Percentiles rank a stretch among this genome's conserved stretches.
phyloP scores from a whole-genome alignment of 1,139 yeast genomes.

The Pichia sp. region DNA sequence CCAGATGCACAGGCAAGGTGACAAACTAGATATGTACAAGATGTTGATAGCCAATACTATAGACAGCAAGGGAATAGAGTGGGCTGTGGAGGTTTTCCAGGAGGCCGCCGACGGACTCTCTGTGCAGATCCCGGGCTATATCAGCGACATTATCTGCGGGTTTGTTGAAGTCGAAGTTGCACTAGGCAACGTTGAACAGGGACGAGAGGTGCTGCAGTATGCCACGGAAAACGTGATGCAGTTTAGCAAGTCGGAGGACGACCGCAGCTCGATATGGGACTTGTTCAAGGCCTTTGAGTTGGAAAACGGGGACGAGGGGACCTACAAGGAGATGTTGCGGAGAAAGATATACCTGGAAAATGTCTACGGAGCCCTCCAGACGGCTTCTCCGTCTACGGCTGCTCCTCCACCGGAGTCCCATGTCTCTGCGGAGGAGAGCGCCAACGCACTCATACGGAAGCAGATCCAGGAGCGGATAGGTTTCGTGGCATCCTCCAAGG shows the following conservation, averaged over 20 bases:
- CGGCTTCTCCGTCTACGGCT: slow-evolving; percentile 22
- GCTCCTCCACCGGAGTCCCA: background rate
- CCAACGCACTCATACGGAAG: slow-evolving; percentile 20
- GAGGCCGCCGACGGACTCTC: slow-evolving; percentile 42
- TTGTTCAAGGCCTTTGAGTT: slow-evolving; percentile 76
- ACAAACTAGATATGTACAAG: slow-evolving; percentile 36
- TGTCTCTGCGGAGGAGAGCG: background rate
- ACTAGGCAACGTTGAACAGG: slow-evolving; percentile 51
- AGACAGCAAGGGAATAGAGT: slow-evolving; percentile 24
- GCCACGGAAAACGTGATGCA: slow-evolving; percentile 42
- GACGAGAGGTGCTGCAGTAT: slow-evolving; percentile 54
- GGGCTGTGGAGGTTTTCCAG: slow-evolving; percentile 35
- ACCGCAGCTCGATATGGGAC: slow-evolving; percentile 26
- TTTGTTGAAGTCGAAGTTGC: slow-evolving; percentile 40
- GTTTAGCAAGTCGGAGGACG: slow-evolving; percentile 18
- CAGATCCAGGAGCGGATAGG: slow-evolving; percentile 45
- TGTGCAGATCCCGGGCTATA: slow-evolving; percentile 28
- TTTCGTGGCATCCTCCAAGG: slow-evolving; percentile 47
- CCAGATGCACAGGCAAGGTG: slow-evolving; percentile 26
- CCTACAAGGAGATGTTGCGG: slow-evolving; percentile 72
- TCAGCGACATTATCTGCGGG: slow-evolving; percentile 30
- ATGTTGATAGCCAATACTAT: slow-evolving; percentile 24
- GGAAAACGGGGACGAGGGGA: slow-evolving; percentile 61
- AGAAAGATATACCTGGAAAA: slow-evolving; percentile 46
- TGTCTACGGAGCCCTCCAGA: slow-evolving; percentile 17